Evolutionary conservation across 108 stramenopile genomes (phyloP), one percentile per base, ranked within the genome.

Genomic region (Aurantiochytrium sp.): DNA sequence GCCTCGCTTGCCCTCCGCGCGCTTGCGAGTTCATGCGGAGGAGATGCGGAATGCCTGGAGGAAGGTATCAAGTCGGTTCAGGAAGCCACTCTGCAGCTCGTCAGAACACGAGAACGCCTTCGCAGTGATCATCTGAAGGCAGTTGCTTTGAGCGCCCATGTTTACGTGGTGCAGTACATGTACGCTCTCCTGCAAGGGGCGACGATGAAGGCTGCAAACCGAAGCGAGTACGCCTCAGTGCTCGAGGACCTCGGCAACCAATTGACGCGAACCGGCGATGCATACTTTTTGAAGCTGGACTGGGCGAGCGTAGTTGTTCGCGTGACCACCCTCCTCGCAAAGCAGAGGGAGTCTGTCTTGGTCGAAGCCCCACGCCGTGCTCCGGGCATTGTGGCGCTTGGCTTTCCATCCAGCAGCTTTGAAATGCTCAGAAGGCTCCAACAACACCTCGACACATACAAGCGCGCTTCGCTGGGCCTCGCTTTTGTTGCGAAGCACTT

Each of bases 401-500:
- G 24, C 10, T 5, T 81, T n/a, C 42, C 73, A 12, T 12, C 21
- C 2, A 81, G 42, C 12, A 48, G 37, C 37, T 81, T 81, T 81
- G 19, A 81, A 2, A 6, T 48, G 37, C n/a, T 19, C 1, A 6
- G 45, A 81, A 22, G 10, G 37, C 37, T 81, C 1, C 42, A 81
- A 81, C 50, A 81, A n/a, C 10, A 17, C 12, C 73, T 81, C 12
- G 37, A 48, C 45, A 81, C 45, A 1, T 48, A 81, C 73, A 81
- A 81, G 24, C 37, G 24, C 50, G n/a, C 73, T 2, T 81, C 73
- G 45, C n/a, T 81, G 73, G 3, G 21, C 2, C 73, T 81, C 24
- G 37, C 73, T 41, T 81, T 24, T 2, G 73, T 81, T 48, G 73
- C 73, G 17, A 81, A 81, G 73, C 73, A 48, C n/a, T 81, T 81